Base-by-base conservation (phyloP, 2,329 filamentous ascomycete species). In the Penicillium paneum region DNA sequence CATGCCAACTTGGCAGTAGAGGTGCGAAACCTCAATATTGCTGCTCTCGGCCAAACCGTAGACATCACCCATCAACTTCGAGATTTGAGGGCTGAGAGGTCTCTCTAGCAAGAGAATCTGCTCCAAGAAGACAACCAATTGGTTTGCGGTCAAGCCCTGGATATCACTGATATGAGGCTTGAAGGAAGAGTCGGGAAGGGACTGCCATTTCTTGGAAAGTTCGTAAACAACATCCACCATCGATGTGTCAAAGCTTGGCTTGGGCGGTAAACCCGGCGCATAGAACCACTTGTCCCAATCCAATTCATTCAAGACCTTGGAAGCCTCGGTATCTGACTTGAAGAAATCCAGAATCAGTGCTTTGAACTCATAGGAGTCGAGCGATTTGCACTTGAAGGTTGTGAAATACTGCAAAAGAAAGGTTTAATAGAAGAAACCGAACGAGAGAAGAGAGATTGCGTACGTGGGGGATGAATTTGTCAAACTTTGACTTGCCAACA, bases 281-380 rank as follows among this genome's bases (percentile, higher is more conserved):
- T 94, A 95, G 78, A 96, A 95, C 75, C 89, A 90, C 34, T 80
- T 83, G 56, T 97, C 86, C 94, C 94, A 99, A 72, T 97, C 89
- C 45, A 99, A 85, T 8, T 81, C 78, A 5, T 83, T 80, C 32
- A 87, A 79, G 65, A 88, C 87, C 62, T 85, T 80, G 3, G 76
- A 75, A 5, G 81, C 78, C 28, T 83, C 80, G 2, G 81, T 75
- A 66, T 96, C 89, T 2, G 75, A 76, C 55, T 82, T 78, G 73
- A 97, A 97, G 79, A 96, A 97, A 59, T 89, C 83, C 34, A 96
- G 71, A 49, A 97, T 86, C 0, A 90, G 95, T 46, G 87, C 80
- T 71, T 93, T 96, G 82, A 99, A 99, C 67, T 97, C 90, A 65
- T 89, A 96, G 2, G 90, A 95, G 74, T 97, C 91, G 8, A 99